Conservation (phyloP, 441 rosid genomes). For the Corymbia calophylla region DNA sequence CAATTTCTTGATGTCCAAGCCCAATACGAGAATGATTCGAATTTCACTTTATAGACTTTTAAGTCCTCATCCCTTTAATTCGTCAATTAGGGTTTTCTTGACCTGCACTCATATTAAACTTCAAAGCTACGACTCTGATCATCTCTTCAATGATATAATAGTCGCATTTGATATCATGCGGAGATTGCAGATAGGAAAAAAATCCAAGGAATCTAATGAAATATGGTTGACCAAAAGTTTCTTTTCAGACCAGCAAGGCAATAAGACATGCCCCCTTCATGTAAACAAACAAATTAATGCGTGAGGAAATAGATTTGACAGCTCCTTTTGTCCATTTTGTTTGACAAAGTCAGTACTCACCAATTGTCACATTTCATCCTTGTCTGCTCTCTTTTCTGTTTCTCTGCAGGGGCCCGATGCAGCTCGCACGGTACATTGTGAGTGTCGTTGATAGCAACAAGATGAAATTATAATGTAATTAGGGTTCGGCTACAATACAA, state of each 20-base stretch:
- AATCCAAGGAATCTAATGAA: background rate
- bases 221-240: background rate
- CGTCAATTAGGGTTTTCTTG: background rate
- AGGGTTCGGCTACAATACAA: background rate
- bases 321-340: background rate
- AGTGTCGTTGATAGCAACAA: background rate
- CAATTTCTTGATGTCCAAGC: background rate
- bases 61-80: background rate
- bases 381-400: background rate
- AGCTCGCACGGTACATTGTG: background rate
- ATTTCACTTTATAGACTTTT: background rate
- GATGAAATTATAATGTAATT: background rate
- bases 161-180: background rate
- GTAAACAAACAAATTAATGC: background rate
- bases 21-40: fast-evolving
- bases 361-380: background rate
- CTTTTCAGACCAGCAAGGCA: background rate
- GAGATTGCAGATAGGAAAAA: background rate
- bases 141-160: background rate
- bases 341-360: background rate
- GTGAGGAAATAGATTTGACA: background rate
- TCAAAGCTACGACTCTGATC: background rate
- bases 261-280: background rate
- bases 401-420: background rate
- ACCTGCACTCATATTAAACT: background rate